Evolutionary conservation across 140 eudicot genomes (phyloP).

Genomic region (Stevia rebaudiana): DNA sequence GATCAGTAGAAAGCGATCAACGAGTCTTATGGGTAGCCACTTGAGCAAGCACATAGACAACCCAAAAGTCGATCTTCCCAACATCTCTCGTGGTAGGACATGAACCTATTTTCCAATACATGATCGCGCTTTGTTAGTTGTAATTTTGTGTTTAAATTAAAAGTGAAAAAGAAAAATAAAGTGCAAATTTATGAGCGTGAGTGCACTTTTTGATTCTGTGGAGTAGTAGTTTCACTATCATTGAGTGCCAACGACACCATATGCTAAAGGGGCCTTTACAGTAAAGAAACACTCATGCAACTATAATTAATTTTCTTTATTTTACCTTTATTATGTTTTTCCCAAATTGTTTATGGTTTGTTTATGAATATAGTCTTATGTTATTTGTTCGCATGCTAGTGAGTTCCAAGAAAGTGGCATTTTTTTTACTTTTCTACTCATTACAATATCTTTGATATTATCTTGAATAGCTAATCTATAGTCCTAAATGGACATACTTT

Average conservation of each 20-base stretch:
- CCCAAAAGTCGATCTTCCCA: conserved; percentile 84
- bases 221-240: conserved; percentile 35
- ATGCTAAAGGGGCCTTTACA: conserved; percentile 35
- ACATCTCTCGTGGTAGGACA: conserved; percentile 80
- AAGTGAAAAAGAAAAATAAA: conserved; percentile 16
- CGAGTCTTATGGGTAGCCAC: conserved; percentile 73
- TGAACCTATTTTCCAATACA: conserved; percentile 45
- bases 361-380: conserved; percentile 18
- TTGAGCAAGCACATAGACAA: conserved; percentile 88
- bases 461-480: neutral
- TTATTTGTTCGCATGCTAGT: conserved; percentile 38
- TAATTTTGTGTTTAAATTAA: neutral
- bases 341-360: conserved; percentile 20
- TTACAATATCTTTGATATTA: conserved; percentile 23
- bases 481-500: too few relatives aligned
- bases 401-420: conserved; percentile 45
- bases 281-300: conserved; percentile 34
- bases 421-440: conserved; percentile 19
- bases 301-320: conserved; percentile 19
- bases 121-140: conserved; percentile 19
- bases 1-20: conserved; percentile 57
- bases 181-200: conserved; percentile 15
- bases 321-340: conserved; percentile 12
- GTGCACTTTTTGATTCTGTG: conserved; percentile 32
- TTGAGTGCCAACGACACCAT: conserved; percentile 45